Base-by-base conservation (phyloP, 805 yeast species). In the Spathaspora gorwiae region DNA sequence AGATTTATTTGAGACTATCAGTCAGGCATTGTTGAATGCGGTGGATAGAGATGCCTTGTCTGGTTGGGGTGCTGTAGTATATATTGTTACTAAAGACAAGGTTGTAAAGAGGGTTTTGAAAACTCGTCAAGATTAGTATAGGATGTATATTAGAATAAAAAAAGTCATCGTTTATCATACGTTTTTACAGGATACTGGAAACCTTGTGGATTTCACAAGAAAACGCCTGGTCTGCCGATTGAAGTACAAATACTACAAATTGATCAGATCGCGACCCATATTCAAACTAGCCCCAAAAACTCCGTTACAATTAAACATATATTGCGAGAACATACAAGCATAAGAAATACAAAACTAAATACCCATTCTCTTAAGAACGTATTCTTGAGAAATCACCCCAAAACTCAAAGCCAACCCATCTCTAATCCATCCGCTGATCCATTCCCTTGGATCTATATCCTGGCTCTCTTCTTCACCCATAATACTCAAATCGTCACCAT, bases 51-150 rank as follows among this genome's bases (percentile, higher is more conserved):
- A 94, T 68, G 96, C 97, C 6, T 75, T 94, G 47, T 84, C 95
- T 29, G 99, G 99, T 54, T 94, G 97, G 97, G 99, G 99, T 59
- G 97, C 96, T 7, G 86, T 88, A 13, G 98, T 94, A 24, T 92
- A 92, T 67, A 73, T 94, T 45, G 80, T 94, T 43, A 87, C 95
- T 39, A 90, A 90, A 69, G 98, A 92, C 62, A 87, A 88, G 66
- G 95, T 94, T 47, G 79, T 82, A 44, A 90, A 84, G 72, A 81
- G 95, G 60, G 81, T 86, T 57, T 79, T 94, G 68, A 90, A 84
- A 73, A 89, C 97, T 46, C 85, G 99, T 68, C 98, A 92, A 74
- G 99, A 94, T 78, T 94, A 77, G 35, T n/a, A 2, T 35, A 19
- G 9, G 8, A 9, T 29, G 32, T 29, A 29, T 11, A 29, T 29